Evolutionary conservation across 2,329 filamentous ascomycete species (phyloP).

Genomic region (Venturia pyrina): DNA sequence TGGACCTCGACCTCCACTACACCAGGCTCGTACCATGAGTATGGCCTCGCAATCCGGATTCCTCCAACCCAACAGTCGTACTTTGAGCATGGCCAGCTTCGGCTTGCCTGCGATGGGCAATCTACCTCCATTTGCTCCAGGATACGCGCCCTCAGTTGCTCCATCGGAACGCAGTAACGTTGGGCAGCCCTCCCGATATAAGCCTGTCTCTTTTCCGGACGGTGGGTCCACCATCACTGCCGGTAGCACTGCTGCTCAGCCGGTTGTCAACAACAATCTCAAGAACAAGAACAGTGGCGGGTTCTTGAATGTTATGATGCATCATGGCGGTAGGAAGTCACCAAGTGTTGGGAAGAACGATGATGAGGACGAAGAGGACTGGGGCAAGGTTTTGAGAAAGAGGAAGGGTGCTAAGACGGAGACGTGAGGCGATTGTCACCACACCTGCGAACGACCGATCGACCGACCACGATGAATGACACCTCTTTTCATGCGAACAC

Average conservation of each 20-base stretch:
- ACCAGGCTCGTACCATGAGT: constrained; percentile 7
- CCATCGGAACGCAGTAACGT: constrained; percentile 93
- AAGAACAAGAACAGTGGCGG: constrained; percentile 1
- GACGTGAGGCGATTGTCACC: neutral
- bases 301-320: constrained; percentile 4
- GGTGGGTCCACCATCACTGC: constrained; percentile 10
- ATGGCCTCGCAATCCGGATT: constrained; percentile 2
- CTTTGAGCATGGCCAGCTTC: constrained; percentile 11
- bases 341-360: neutral
- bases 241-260: neutral
- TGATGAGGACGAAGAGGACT: constrained; percentile 11
- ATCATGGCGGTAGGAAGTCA: constrained; percentile 1
- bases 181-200: constrained; percentile 79
- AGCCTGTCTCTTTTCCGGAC: constrained; percentile 57
- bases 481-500: neutral
- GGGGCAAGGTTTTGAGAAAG: constrained; percentile 1
- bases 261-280: neutral
- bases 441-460: neutral
- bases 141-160: constrained; percentile 83
- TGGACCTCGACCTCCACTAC: neutral
- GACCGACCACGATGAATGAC: neutral
- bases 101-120: neutral
- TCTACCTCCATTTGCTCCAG: constrained; percentile 15
- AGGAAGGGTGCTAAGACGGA: constrained; percentile 2
- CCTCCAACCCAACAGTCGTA: constrained; percentile 9